Evolutionary conservation across 768 basidiomycete genomes (phyloP), one percentile per base, ranked within the genome.

Genomic region (Fibroporia radiculosa): DNA sequence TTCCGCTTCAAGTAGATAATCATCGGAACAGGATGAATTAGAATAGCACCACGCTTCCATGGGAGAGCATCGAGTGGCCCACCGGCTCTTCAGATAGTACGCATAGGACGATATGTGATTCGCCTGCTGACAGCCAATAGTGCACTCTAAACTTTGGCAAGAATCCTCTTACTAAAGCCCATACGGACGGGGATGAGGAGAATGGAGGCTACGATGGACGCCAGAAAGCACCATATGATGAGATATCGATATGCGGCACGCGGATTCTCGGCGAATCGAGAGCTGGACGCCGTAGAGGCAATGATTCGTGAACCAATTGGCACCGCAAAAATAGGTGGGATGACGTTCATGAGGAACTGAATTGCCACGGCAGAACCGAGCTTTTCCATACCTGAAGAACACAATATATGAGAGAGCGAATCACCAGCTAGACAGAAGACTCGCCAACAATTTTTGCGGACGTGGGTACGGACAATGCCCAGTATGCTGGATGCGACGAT

Each of bases 261-360:
- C 39, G 39, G 28, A 11, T 40, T 26, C 10, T 26, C 7, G 22
- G 13, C 20, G 7, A 40, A 23, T 4, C n/a, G 13, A 10, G 5
- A 27, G 39, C 20, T 11, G 12, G 39, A 14, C 23, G 39, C 39
- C 12, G 23, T 27, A 3, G 39, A 23, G 7, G 3, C 13, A 26
- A 40, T 40, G 25, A 40, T 40, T 8, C 39, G 22, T 26, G 39
- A 40, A 3, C 23, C 39, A 19, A 40, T 25, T 10, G 39, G 39
- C 4, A 40, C 39, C n/a, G 39, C 14, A 19, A 40, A 40, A 3
- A 40, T 27, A 8, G 39, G 25, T 3, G 39, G 39, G 10, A 40
- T 27, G 22, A 16, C 39, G 23, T 11, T 26, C 3, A 26, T 19
- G 4, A 40, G 23, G 39, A 40, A 40, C 18, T 40, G 39, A 23